phyloP scores from a whole-genome alignment of 331 rosid species.

The Phaseolus coccineus region DNA sequence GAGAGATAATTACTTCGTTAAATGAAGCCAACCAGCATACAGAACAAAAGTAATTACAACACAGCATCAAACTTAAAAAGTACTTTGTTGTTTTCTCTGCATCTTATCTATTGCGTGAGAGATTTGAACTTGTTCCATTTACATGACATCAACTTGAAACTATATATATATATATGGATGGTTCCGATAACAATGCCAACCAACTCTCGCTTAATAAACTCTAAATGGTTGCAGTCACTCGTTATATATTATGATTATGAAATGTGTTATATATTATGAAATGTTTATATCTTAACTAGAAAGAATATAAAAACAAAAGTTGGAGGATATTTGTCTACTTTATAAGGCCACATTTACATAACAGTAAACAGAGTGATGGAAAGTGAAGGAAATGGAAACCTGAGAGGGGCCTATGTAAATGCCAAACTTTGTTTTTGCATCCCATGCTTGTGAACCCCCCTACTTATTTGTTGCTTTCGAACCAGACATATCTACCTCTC shows the following conservation, averaged over 20 bases:
- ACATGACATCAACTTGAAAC: background rate
- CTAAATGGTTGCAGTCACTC: no score
- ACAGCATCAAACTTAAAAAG: slow-evolving; percentile 47
- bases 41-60: slow-evolving; percentile 50
- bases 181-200: no score
- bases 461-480: slow-evolving; percentile 41
- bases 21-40: slow-evolving; percentile 17
- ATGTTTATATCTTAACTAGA: background rate
- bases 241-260: no score
- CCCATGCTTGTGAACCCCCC: slow-evolving; percentile 54
- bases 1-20: background rate
- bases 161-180: no score
- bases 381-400: slow-evolving; percentile 28
- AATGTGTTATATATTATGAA: no score
- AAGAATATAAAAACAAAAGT: slow-evolving; percentile 1
- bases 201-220: no score
- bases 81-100: slow-evolving; percentile 38
- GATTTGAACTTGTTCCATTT: slow-evolving; percentile 27
- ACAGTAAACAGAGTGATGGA: slow-evolving; percentile 21
- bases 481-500: slow-evolving; percentile 28
- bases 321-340: slow-evolving; percentile 19
- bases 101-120: slow-evolving; percentile 17
- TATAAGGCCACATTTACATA: background rate
- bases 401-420: slow-evolving; percentile 26
- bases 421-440: slow-evolving; percentile 27